Evolutionary conservation across 106 monocot species (phyloP), one percentile per base, ranked within the genome.

Genomic region (Platanthera guangdongensis): DNA sequence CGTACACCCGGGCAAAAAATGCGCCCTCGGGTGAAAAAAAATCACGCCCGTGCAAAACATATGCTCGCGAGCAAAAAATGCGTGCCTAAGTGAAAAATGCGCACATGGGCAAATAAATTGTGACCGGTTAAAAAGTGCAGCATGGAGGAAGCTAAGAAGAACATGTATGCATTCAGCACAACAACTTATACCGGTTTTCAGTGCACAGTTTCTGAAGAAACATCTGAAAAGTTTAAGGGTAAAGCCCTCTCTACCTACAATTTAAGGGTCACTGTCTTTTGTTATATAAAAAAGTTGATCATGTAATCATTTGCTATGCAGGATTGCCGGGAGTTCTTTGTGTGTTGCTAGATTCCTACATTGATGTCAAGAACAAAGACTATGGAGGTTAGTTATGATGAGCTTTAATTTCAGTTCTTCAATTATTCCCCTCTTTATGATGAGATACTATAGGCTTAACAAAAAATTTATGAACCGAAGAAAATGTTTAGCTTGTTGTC

Each of bases 141-240:
- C 81, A 91, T 96, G 96, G 93, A 96, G 80, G 94, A 92, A 82
- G 97, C 97, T 22, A 94, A 94, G 81, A 99, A 92, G 90, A 94
- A 90, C 82, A 94, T 99, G 97, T 99, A 99, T 84, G 97, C 97
- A 13, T 99, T 99, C 67, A 94, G 97, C 57, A 99, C 97, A 7
- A 94, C 94, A 10, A 99, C 97, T 8, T 99, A 99, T 48, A 94
- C 97, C 51, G 97, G 97, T 19, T 99, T 99, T 57, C 97, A 94
- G 48, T 99, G 97, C 73, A 88, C 86, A 39, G 94, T 99, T 4
- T 78, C 84, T 78, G 94, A 99, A 81, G 97, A 99, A 83, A 92
- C 91, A 70, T 94, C 97, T 72, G 97, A 94, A 74, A 99, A 92
- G 76, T 99, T 99, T 77, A 99, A 94, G 71, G 94, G 97, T 94